Conservation (phyloP, 2,329 filamentous ascomycete species). For the Botrytis tulipae region DNA sequence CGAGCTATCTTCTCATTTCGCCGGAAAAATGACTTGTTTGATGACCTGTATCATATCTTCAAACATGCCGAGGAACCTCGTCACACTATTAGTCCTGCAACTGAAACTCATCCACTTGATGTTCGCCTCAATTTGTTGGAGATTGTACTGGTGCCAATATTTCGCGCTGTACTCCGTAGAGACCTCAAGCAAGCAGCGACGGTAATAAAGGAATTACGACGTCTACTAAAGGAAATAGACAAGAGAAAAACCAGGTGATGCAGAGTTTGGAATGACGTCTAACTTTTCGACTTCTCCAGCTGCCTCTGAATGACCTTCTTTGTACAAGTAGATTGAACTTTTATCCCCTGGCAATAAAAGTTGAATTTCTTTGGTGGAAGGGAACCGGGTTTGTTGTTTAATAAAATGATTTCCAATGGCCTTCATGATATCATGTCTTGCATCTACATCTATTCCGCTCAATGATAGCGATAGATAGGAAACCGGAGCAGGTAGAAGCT, state of each 20-base stretch:
- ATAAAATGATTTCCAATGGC: background rate
- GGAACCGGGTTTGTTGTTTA: background rate
- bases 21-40: background rate
- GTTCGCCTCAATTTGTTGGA: background rate
- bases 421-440: background rate
- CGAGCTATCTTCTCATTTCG: background rate
- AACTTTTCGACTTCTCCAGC: background rate
- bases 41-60: conserved; percentile 1
- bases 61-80: background rate
- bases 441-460: background rate
- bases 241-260: background rate
- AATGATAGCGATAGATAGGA: background rate
- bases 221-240: background rate
- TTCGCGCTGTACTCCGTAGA: background rate
- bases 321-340: background rate
- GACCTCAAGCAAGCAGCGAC: background rate
- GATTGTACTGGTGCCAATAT: background rate
- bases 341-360: background rate
- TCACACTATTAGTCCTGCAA: background rate
- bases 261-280: background rate
- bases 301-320: background rate
- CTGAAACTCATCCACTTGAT: background rate
- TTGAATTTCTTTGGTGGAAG: background rate
- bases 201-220: background rate
- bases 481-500: background rate